Percentiles rank a stretch among this genome's conserved stretches.
Evolutionary conservation across 192 early-diverging fungal species (phyloP).

Genomic region (Phlyctochytrium bullatum): DNA sequence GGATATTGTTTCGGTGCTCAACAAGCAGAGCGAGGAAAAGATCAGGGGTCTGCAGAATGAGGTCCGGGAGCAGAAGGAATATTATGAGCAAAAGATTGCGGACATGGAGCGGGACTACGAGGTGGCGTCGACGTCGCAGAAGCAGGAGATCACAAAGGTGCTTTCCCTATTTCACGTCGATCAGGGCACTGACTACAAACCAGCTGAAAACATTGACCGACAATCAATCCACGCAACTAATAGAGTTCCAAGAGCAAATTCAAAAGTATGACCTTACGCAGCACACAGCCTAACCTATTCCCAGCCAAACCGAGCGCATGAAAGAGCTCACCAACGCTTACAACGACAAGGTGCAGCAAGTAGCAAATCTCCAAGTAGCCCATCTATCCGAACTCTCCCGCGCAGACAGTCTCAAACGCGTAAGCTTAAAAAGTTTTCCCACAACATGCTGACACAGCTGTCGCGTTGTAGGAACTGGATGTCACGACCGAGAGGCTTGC

Average conservation of each 20-base stretch:
- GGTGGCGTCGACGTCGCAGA: too few relatives aligned
- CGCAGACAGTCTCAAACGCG: too few relatives aligned
- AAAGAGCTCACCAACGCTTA: neutral
- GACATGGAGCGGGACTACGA: neutral
- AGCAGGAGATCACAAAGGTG: neutral
- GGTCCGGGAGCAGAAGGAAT: neutral
- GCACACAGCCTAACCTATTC: neutral
- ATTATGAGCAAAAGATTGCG: neutral
- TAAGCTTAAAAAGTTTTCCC: neutral
- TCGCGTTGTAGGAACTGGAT: neutral
- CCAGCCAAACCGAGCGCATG: neutral
- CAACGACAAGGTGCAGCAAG: neutral
- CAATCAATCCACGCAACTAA: neutral
- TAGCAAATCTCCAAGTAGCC: neutral
- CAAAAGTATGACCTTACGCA: neutral
- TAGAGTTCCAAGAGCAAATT: neutral
- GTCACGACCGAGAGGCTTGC: slow-evolving; percentile 2
- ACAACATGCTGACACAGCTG: neutral
- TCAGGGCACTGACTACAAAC: neutral
- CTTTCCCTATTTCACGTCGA: neutral
- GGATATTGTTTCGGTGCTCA: slow-evolving; percentile 18
- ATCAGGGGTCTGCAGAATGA: neutral
- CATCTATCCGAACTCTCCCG: neutral
- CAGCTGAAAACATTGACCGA: neutral
- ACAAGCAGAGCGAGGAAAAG: neutral